Conservation (phyloP, 306 rosid species). For the Canavalia ensiformis region DNA sequence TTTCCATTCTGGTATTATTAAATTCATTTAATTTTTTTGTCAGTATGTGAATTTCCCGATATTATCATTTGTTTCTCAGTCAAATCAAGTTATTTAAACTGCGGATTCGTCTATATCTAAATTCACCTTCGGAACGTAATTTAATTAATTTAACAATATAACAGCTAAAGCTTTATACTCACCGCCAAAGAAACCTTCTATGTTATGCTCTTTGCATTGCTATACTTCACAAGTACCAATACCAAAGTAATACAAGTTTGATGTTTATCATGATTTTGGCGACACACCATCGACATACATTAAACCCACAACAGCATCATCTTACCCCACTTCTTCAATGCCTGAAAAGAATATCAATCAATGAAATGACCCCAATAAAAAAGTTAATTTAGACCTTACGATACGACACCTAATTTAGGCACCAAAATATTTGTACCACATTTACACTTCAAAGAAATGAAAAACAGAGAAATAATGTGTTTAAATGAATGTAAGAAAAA, state of each 20-base stretch:
- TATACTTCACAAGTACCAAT: slow-evolving; percentile 35
- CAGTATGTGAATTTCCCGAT: neutral
- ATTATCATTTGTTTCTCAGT: neutral
- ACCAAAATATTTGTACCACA: neutral
- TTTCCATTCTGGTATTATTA: neutral
- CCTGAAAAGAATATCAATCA: slow-evolving; percentile 1
- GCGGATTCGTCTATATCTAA: too few species aligned
- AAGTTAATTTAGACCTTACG: neutral
- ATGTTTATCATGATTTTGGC: slow-evolving; percentile 40
- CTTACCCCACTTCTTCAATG: slow-evolving; percentile 42
- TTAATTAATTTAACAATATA: too few species aligned
- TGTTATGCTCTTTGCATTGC: too few species aligned
- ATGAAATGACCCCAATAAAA: neutral
- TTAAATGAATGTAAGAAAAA: neutral
- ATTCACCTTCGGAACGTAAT: too few species aligned
- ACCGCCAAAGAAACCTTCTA: too few species aligned
- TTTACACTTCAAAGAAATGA: neutral
- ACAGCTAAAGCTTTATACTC: too few species aligned
- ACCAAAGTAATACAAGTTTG: slow-evolving; percentile 14
- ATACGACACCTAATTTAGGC: neutral
- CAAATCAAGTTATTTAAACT: too few species aligned
- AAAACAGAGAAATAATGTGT: neutral
- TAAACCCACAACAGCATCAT: slow-evolving; percentile 16
- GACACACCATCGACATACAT: slow-evolving; percentile 41
- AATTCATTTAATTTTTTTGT: neutral